Percentiles rank a stretch among this genome's conserved stretches.
Evolutionary conservation across 2,329 filamentous ascomycete species (phyloP).

Genomic region (Botrytis pseudocinerea): DNA sequence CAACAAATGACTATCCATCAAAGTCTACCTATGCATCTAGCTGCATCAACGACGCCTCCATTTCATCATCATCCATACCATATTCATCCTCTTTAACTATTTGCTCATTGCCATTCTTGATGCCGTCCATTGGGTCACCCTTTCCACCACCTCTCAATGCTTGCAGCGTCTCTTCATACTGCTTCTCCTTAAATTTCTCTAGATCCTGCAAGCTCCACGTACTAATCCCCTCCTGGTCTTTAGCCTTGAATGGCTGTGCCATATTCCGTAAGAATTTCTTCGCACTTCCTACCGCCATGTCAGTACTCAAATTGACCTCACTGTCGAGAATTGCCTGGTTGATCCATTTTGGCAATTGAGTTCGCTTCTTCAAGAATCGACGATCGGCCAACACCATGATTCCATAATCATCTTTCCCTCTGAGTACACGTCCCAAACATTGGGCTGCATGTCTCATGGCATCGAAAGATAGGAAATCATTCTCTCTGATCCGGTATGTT

Average conservation of each 20-base stretch:
- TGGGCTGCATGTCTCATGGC: slow-evolving; percentile 99
- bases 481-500: slow-evolving; percentile 94
- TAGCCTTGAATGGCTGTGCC: slow-evolving; percentile 82
- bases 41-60: slow-evolving; percentile 56
- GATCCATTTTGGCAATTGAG: slow-evolving; percentile 95
- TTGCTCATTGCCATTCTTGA: slow-evolving; percentile 30
- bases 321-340: slow-evolving; percentile 81
- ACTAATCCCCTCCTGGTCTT: slow-evolving; percentile 87
- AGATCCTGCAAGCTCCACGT: slow-evolving; percentile 86
- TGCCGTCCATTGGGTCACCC: slow-evolving; percentile 24
- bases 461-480: slow-evolving; percentile 97
- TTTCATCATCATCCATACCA: slow-evolving; percentile 41
- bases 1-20: neutral
- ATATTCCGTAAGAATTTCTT: slow-evolving; percentile 89
- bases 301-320: slow-evolving; percentile 87
- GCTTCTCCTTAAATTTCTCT: slow-evolving; percentile 73
- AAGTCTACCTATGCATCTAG: slow-evolving; percentile 30
- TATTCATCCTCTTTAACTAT: slow-evolving; percentile 35
- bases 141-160: slow-evolving; percentile 53
- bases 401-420: slow-evolving; percentile 98
- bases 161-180: slow-evolving; percentile 66
- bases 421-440: slow-evolving; percentile 88
- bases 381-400: slow-evolving; percentile 98
- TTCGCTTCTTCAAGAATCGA: slow-evolving; percentile 87
- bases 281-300: slow-evolving; percentile 88